Percentiles rank a stretch among this genome's conserved stretches.
Evolutionary conservation across 2,329 filamentous ascomycete genomes (phyloP).

Genomic region (Cladorrhinum sp.): DNA sequence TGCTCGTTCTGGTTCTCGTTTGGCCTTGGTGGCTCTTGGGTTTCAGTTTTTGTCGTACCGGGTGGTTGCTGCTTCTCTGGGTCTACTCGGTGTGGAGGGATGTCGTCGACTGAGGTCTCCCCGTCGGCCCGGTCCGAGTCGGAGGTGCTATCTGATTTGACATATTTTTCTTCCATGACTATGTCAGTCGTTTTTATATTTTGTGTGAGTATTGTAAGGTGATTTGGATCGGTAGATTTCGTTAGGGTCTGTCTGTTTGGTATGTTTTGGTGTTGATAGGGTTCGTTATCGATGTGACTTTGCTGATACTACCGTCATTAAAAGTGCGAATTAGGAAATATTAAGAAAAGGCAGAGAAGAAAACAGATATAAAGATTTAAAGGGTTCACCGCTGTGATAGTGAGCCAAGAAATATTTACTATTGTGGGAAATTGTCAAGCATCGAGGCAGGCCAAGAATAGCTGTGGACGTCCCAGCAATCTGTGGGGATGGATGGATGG

Average conservation of each 20-base stretch:
- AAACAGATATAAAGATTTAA: background rate
- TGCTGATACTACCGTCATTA: background rate
- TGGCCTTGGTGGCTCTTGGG: background rate
- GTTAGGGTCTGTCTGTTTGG: too few species aligned
- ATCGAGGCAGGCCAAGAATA: too few species aligned
- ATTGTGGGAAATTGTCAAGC: background rate
- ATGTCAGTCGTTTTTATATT: background rate
- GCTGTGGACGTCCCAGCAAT: too few species aligned
- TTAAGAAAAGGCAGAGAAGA: background rate
- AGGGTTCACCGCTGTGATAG: background rate
- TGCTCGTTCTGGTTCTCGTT: too few species aligned
- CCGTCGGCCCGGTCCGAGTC: constrained; percentile 20
- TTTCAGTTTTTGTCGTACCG: background rate
- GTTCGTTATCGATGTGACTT: background rate
- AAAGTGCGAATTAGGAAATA: background rate
- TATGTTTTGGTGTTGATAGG: background rate
- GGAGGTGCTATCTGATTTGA: constrained; percentile 11
- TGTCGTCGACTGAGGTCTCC: constrained; percentile 6
- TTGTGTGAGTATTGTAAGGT: too few species aligned
- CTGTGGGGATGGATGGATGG: too few species aligned
- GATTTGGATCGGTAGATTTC: too few species aligned
- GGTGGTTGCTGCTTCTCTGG: background rate
- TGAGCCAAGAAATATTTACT: background rate
- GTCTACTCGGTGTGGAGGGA: background rate
- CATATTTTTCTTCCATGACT: constrained; percentile 14